These are phyloP conservation scores for Penicillium pancosmium DNA, from an alignment of 495 filamentous ascomycete species.

Conservation along the genomic window DNA sequence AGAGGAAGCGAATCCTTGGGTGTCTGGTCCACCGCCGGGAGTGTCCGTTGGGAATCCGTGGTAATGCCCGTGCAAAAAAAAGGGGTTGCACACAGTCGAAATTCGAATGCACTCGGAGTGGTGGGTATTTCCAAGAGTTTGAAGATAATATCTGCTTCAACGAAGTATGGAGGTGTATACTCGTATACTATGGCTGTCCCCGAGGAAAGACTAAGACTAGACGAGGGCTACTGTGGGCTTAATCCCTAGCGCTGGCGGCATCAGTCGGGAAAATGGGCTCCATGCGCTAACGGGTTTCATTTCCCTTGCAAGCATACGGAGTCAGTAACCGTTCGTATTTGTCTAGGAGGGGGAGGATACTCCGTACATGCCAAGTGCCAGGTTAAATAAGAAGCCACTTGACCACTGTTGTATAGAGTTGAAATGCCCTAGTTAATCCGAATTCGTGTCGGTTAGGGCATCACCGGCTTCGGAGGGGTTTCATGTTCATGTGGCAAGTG, in stretches of 20 bases:
- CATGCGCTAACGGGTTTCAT: conserved; percentile 14
- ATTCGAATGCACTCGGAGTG: neutral
- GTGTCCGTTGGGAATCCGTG: conserved; percentile 20
- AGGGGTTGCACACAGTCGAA: conserved; percentile 2
- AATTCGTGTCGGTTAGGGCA: neutral
- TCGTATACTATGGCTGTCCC: neutral
- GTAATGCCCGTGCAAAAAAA: conserved; percentile 6
- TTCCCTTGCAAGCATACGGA: conserved; percentile 6
- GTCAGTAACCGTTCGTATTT: neutral
- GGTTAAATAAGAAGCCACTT: neutral
- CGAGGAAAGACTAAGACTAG: neutral
- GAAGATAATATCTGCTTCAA: neutral
- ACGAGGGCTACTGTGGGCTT: conserved; percentile 3
- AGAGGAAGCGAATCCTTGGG: conserved; percentile 2
- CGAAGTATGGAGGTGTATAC: neutral
- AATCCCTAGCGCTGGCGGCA: conserved; percentile 10
- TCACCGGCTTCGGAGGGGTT: neutral
- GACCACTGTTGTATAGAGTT: neutral
- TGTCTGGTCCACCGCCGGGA: conserved; percentile 18
- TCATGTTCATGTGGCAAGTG: conserved; percentile 3
- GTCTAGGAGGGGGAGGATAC: neutral
- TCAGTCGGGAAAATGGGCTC: conserved; percentile 19
- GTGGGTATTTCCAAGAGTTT: neutral
- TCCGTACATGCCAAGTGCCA: too few relatives aligned
- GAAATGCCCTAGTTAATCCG: neutral